phyloP scores from a whole-genome alignment of 78 protist species.

The Chrysochromulina tobinii region DNA sequence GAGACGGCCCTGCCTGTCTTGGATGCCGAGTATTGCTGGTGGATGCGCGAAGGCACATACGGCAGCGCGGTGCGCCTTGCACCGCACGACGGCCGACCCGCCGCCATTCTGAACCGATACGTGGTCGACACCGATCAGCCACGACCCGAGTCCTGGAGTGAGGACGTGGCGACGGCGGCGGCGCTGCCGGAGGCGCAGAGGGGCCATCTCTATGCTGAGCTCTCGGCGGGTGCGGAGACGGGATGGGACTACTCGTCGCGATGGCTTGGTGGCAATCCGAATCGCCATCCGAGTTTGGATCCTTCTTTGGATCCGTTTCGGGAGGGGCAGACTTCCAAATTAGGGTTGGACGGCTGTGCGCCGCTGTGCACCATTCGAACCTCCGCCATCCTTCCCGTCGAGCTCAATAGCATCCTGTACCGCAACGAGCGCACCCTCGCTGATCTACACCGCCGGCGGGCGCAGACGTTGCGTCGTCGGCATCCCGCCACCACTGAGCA shows the following conservation, averaged over 20 bases:
- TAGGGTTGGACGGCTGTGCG: background rate
- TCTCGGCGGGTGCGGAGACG: slow-evolving; percentile 72
- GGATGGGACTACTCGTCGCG: slow-evolving; percentile 74
- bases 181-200: background rate
- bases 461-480: no score
- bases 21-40: slow-evolving; percentile 63
- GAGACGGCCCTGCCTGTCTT: slow-evolving; percentile 42
- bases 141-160: slow-evolving; percentile 60
- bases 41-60: slow-evolving; percentile 30
- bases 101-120: slow-evolving; percentile 44
- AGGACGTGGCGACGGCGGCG: slow-evolving; percentile 31
- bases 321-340: no score
- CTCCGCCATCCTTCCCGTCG: slow-evolving; percentile 61
- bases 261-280: slow-evolving; percentile 43
- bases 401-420: slow-evolving; percentile 56
- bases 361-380: slow-evolving; percentile 18
- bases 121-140: background rate
- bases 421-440: slow-evolving; percentile 2
- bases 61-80: no score
- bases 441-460: background rate
- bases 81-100: no score
- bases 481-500: no score
- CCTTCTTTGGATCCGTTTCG: no score
- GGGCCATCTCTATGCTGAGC: background rate
- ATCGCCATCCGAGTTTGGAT: no score